Base-by-base conservation (phyloP, 768 basidiomycete species). In the Xanthoconium purpureum region DNA sequence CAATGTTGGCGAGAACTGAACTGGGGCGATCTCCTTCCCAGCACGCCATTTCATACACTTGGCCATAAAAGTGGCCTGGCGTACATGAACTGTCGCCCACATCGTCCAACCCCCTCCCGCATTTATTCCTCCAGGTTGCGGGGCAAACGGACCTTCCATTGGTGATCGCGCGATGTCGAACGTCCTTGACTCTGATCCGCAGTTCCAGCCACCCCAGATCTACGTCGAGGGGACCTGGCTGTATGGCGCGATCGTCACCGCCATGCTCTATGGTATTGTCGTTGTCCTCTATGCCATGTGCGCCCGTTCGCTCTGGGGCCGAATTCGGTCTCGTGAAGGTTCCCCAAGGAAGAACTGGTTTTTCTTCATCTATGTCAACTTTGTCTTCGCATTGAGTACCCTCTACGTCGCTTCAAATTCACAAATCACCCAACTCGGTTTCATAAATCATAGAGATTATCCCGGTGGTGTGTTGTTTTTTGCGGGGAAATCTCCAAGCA, bases 391-490 rank as follows among this genome's bases (percentile, higher is more conserved):
- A 12, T 29, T 71, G 44, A 65, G 66, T 9, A 71, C 71, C 6
- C 48, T 73, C 49, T 73, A 68, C 43, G 60, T 61, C 35, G 63
- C 53, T 1, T 30, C 57, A 57, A 68, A 64, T 30, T 40, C 70
- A 0, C 48, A 58, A 12, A 68, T 70, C 40, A 71, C 66, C 42
- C 67, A 73, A 28, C 43, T 70, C 9, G 67, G 61, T 14, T 71
- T 73, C 56, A 65, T 71, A 50, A 61, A 67, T 29, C 18, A 73
- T 33, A 70, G 71, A 29, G 52, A 73, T 28, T 73, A 68, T 40
- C 70, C 71, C 1, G 71, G 67, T 20, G 70, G 69, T 71, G 18
- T 44, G 62, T 55, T 13, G 13, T 18, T 9, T 36, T 11, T 37
- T 24, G 24, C 24, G 24, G 8, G 38, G 32, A 24, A 28, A 28